Conservation (phyloP, 108 stramenopile species). For the Cyclostephanos tholiformis region DNA sequence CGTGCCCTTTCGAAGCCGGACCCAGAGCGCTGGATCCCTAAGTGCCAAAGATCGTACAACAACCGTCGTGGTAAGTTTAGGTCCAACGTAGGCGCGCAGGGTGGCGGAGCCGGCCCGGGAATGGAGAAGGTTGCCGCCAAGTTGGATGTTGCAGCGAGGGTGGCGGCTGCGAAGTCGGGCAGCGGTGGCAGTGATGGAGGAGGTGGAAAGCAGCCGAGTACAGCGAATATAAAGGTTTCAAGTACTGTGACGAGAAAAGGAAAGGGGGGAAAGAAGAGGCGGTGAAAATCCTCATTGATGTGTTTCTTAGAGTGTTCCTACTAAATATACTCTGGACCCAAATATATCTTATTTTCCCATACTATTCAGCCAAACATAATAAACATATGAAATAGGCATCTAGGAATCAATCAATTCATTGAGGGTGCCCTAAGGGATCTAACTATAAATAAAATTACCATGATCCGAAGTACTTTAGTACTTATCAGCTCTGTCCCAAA, state of each 20-base stretch:
- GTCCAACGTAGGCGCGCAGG: constrained; percentile 79
- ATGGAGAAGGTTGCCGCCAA: constrained; percentile 86
- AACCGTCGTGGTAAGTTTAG: constrained; percentile 62
- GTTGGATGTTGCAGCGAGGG: constrained; percentile 90
- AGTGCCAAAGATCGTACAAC: constrained; percentile 86
- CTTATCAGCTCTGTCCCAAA: too few relatives aligned
- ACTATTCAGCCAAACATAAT: too few relatives aligned
- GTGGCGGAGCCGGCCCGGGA: constrained; percentile 78
- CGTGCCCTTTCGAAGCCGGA: constrained; percentile 72
- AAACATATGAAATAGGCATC: too few relatives aligned
- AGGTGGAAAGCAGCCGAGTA: constrained; percentile 41
- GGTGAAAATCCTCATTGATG: too few relatives aligned
- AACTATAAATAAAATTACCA: too few relatives aligned
- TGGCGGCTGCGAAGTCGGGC: constrained; percentile 55
- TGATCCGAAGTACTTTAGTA: too few relatives aligned
- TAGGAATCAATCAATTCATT: too few relatives aligned
- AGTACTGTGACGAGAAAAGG: constrained; percentile 37
- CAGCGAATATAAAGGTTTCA: constrained; percentile 61
- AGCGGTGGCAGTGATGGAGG: constrained; percentile 18
- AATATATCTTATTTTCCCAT: too few relatives aligned
- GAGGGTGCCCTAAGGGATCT: too few relatives aligned
- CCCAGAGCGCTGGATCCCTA: constrained; percentile 97
- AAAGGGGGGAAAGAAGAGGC: constrained; percentile 43
- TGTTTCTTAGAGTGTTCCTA: too few relatives aligned
- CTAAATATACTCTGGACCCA: too few relatives aligned